Percentiles rank a stretch among this genome's conserved stretches.
phyloP scores from a whole-genome alignment of 345 rosid genomes.

The Boechera stricta region DNA sequence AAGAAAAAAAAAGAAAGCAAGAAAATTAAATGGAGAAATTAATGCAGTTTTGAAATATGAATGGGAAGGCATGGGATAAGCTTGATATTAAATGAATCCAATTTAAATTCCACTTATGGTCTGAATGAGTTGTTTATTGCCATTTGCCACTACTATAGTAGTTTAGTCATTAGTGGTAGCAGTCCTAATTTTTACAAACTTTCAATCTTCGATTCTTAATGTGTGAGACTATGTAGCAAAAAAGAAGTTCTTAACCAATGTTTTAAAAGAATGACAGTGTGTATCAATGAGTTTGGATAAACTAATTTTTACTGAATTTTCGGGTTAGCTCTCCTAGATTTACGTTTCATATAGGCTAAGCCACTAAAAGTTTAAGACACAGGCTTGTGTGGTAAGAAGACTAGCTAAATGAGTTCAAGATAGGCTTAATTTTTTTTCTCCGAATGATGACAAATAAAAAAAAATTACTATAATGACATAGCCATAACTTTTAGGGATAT shows the following conservation, averaged over 20 bases:
- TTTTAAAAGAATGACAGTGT: background rate
- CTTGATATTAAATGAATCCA: constrained; percentile 15
- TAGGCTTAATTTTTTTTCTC: too few species aligned
- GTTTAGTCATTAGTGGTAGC: background rate
- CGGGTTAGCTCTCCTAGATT: background rate
- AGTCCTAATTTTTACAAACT: background rate
- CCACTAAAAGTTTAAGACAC: constrained; percentile 6
- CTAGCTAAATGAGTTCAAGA: background rate
- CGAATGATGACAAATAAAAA: too few species aligned
- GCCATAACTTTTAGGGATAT: too few species aligned
- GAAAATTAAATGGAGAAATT: constrained; percentile 24
- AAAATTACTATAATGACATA: too few species aligned
- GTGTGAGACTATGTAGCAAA: constrained; percentile 1
- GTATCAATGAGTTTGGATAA: background rate
- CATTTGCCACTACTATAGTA: constrained; percentile 2
- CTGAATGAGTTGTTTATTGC: constrained; percentile 22
- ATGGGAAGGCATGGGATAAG: constrained; percentile 28
- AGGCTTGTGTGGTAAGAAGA: background rate
- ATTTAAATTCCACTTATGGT: constrained; percentile 1
- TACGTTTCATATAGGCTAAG: background rate
- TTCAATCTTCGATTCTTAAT: background rate
- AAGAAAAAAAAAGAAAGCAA: background rate
- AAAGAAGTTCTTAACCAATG: background rate
- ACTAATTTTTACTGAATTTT: background rate
- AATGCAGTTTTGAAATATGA: constrained; percentile 22